phyloP scores from a whole-genome alignment of 2,329 filamentous ascomycete genomes.

The Ramularia endophylla region DNA sequence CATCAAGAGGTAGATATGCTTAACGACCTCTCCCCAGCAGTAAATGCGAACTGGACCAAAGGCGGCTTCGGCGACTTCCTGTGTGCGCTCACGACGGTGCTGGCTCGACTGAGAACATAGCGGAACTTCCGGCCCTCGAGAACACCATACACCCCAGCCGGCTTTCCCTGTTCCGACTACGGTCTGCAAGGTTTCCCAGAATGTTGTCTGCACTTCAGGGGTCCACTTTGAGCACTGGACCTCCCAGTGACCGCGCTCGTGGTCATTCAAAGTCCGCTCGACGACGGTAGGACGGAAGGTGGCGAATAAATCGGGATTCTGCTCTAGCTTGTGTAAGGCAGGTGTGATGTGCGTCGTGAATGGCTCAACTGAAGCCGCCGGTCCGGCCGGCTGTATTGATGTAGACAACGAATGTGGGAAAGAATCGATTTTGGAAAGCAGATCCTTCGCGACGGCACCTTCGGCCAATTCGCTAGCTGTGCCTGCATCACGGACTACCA shows the following conservation, averaged over 20 bases:
- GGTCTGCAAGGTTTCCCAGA: constrained; percentile 59
- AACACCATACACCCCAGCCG: constrained; percentile 62
- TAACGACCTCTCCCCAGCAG: constrained; percentile 69
- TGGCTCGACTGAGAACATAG: not conserved
- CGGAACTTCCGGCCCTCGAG: constrained; percentile 28
- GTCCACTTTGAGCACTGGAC: constrained; percentile 56
- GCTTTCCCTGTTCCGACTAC: constrained; percentile 54
- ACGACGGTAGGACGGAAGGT: constrained; percentile 33
- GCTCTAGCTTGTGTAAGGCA: constrained; percentile 25
- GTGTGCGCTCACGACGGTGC: constrained; percentile 22
- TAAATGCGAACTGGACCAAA: constrained; percentile 54
- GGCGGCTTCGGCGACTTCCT: constrained; percentile 7
- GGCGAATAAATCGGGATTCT: constrained; percentile 21
- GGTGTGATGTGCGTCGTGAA: constrained; percentile 29
- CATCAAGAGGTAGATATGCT: constrained; percentile 68
- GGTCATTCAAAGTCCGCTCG: constrained; percentile 45
- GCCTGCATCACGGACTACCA: too few species aligned
- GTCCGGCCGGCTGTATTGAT: constrained; percentile 21
- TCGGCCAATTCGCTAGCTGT: too few species aligned
- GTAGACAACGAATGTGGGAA: not conserved
- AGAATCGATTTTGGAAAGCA: constrained; percentile 4
- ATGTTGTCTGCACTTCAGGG: constrained; percentile 40
- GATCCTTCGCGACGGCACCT: too few species aligned
- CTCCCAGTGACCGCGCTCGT: constrained; percentile 76
- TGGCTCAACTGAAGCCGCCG: constrained; percentile 13